Percentiles rank a stretch among this genome's conserved stretches.
Conservation (phyloP, 2,329 filamentous ascomycete genomes). For the Alternaria gaisen region DNA sequence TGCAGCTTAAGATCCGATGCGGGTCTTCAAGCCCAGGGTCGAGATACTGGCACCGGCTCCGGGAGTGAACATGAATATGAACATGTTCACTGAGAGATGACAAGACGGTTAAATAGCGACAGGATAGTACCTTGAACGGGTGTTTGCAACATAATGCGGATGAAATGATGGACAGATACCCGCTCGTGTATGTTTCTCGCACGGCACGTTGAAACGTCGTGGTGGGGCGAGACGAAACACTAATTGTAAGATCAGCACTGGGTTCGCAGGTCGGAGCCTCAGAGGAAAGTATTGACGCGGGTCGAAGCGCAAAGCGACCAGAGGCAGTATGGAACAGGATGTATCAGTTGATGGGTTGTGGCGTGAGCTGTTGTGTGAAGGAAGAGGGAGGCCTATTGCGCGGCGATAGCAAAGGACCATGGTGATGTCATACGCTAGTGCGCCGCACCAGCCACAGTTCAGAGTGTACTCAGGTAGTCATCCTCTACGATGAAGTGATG, state of each 20-base stretch:
- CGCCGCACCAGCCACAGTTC: background rate
- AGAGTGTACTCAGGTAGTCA: background rate
- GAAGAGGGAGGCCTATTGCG: background rate
- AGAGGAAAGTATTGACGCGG: background rate
- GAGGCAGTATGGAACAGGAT: background rate
- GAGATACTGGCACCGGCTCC: background rate
- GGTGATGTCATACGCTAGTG: background rate
- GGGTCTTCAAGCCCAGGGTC: constrained; percentile 3
- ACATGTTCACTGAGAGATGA: background rate
- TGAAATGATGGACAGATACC: background rate
- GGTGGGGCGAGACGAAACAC: constrained; percentile 34
- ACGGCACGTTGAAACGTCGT: constrained; percentile 27
- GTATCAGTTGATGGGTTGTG: background rate
- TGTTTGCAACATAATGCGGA: background rate
- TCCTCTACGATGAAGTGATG: background rate
- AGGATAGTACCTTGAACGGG: background rate
- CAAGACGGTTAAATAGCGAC: background rate
- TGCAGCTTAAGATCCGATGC: constrained; percentile 10
- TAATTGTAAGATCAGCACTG: constrained; percentile 30
- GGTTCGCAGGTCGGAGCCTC: constrained; percentile 1
- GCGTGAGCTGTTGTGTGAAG: background rate
- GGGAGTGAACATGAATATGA: background rate
- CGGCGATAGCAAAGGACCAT: background rate
- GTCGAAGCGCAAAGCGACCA: background rate
- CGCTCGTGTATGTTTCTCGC: constrained; percentile 4